phyloP scores from a whole-genome alignment of 2,329 filamentous ascomycete genomes.

The Bipolaris zeicola region DNA sequence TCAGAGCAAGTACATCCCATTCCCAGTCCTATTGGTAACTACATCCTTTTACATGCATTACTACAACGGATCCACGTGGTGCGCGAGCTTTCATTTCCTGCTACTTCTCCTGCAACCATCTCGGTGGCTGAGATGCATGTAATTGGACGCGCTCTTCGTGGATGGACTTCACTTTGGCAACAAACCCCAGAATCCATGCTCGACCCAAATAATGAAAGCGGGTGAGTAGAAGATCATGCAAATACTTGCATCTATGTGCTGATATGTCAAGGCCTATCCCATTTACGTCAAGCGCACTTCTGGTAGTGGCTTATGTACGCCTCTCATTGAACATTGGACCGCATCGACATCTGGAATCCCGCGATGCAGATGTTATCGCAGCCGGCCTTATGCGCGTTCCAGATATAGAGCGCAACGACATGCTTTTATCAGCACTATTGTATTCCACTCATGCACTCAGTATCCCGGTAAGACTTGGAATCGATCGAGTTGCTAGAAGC shows the following conservation, averaged over 20 bases:
- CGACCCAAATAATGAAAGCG: conserved; percentile 45
- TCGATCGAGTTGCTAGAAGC: conserved; percentile 61
- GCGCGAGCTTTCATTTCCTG: conserved; percentile 33
- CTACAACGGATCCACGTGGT: conserved; percentile 39
- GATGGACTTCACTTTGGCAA: conserved; percentile 45
- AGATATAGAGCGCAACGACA: conserved; percentile 55
- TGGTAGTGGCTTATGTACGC: conserved; percentile 55
- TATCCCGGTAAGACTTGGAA: conserved; percentile 61
- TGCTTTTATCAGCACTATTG: conserved; percentile 56
- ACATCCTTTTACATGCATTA: conserved; percentile 38
- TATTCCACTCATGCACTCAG: conserved; percentile 62
- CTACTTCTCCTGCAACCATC: conserved; percentile 25
- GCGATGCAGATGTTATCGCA: conserved; percentile 52
- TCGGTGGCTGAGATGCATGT: conserved; percentile 29
- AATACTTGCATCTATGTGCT: not conserved
- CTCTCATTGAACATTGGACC: conserved; percentile 56
- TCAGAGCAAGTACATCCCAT: conserved; percentile 31
- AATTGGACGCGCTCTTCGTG: conserved; percentile 36
- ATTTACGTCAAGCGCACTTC: conserved; percentile 54
- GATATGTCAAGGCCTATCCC: conserved; percentile 31
- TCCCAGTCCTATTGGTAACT: conserved; percentile 40
- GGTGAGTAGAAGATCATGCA: conserved; percentile 4
- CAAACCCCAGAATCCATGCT: conserved; percentile 45
- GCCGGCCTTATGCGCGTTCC: conserved; percentile 48
- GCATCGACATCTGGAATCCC: conserved; percentile 51